Base-by-base conservation (phyloP, 176 grass and related monocot species). In the Aegilops umbellulata region DNA sequence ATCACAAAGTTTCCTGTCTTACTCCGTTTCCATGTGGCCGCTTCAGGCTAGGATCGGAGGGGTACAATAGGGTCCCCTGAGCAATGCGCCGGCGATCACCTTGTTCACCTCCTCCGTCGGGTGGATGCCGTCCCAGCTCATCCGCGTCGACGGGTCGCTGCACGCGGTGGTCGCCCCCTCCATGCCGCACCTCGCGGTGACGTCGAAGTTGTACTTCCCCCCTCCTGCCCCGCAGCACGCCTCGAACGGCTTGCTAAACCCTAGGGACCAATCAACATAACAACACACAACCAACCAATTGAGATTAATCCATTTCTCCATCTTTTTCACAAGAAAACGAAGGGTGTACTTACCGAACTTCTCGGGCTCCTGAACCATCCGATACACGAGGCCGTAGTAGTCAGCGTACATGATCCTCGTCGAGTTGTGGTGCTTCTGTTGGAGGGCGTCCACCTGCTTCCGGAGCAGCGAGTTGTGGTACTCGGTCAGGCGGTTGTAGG, bases 61-160 rank as follows among this genome's bases (percentile, higher is more conserved):
- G 27, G 27, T 76, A 58, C 74, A 88, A 74, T 83, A 92, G 7
- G 90, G 86, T n/a, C 86, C 90, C 25, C 65, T 47, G 62, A 92
- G 73, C 90, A 83, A 76, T 16, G 79, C 83, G 7, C 81, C 42
- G 74, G 90, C 83, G 73, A 92, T 36, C 71, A 82, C 29, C 73
- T 85, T 88, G 74, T 79, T 88, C 1, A 80, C 83, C 1, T 79
- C 90, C 79, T 92, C 90, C 20, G 90, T 89, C 24, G 87, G 75
- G 79, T 92, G 90, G 79, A 92, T 53, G 60, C 90, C 90, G 34
- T 92, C 90, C 90, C 90, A 92, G 79, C 74, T 92, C 73, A 83
- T 16, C 25, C 81, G 79, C 47, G 78, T 81, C 10, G 83, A 74
- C 44, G 73, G 83, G 25, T 88, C 36, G 0, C 10, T 10, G 83